Percentiles rank a stretch among this genome's conserved stretches.
Conservation (phyloP, 106 monocot genomes). For the Phalaenopsis aphrodite region DNA sequence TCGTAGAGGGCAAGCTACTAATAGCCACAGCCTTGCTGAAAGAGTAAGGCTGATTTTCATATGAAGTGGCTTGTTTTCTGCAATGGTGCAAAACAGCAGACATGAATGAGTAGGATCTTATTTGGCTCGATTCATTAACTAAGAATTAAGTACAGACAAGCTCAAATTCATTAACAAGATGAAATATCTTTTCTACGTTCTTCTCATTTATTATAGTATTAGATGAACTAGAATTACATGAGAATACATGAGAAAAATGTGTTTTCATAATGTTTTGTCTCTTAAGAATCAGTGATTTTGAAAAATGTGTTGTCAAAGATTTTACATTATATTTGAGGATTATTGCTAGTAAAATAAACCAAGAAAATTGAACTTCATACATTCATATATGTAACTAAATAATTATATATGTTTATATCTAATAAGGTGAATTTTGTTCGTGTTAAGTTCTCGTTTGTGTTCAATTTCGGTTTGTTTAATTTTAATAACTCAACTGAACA, state of each 20-base stretch:
- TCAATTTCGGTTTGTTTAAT: not conserved
- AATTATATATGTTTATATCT: too few relatives aligned
- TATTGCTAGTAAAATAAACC: not conserved
- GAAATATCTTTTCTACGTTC: not conserved
- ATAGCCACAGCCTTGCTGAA: slow-evolving; percentile 57
- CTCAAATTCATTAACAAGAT: not conserved
- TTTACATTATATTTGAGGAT: not conserved
- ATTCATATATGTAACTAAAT: too few relatives aligned
- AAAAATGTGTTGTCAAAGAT: too few relatives aligned
- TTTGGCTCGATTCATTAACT: not conserved
- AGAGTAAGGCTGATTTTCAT: slow-evolving; percentile 23
- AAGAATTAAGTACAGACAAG: not conserved
- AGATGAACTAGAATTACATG: too few relatives aligned
- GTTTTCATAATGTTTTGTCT: too few relatives aligned
- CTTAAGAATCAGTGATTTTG: too few relatives aligned
- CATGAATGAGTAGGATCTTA: not conserved
- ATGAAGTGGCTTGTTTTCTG: not conserved
- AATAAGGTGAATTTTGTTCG: too few relatives aligned
- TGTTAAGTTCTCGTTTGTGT: not conserved
- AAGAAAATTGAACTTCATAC: not conserved
- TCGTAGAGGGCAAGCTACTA: slow-evolving; percentile 51
- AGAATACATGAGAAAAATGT: too few relatives aligned
- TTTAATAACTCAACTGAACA: not conserved
- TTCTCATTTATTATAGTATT: not conserved
- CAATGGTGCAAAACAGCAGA: too few relatives aligned